A percentile compares a stretch with the other conserved stretches of the same genome.
Conservation (phyloP, 116 monocot species). For the Cymodocea nodosa region DNA sequence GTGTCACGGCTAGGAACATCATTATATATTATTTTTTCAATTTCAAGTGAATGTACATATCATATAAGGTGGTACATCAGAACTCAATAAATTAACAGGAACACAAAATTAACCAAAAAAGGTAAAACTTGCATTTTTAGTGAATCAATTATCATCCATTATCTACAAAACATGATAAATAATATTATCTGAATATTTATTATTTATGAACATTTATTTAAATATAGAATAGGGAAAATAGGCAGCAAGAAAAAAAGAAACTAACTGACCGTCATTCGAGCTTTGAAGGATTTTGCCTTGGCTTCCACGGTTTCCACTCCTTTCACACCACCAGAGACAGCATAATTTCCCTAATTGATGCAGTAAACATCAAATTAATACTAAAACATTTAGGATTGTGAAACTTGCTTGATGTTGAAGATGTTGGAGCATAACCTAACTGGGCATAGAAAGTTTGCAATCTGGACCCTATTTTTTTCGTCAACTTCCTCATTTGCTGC, state of each 20-base stretch:
- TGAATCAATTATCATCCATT: too few species aligned
- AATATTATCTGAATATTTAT: too few species aligned
- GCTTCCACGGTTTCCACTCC: slow-evolving; percentile 89
- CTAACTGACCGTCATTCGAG: slow-evolving; percentile 81
- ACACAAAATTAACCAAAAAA: too few species aligned
- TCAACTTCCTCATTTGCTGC: slow-evolving; percentile 93
- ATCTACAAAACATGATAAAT: too few species aligned
- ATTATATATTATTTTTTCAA: too few species aligned
- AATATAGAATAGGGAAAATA: background rate
- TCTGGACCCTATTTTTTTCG: slow-evolving; percentile 82
- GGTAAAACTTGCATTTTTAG: too few species aligned
- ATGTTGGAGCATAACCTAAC: slow-evolving; percentile 27
- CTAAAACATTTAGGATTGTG: background rate
- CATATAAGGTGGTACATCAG: too few species aligned
- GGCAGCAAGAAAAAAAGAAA: background rate
- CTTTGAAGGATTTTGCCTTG: slow-evolving; percentile 96
- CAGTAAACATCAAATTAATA: background rate
- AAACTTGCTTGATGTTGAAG: background rate
- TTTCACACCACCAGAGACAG: slow-evolving; percentile 92
- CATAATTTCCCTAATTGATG: slow-evolving; percentile 74
- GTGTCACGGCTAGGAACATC: too few species aligned
- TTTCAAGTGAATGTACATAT: too few species aligned
- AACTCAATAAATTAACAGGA: too few species aligned
- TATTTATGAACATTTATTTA: too few species aligned
- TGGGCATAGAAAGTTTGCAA: slow-evolving; percentile 91